Percentiles rank a stretch among this genome's conserved stretches.
Conservation (phyloP, 768 basidiomycete genomes). For the Megacollybia marginata region DNA sequence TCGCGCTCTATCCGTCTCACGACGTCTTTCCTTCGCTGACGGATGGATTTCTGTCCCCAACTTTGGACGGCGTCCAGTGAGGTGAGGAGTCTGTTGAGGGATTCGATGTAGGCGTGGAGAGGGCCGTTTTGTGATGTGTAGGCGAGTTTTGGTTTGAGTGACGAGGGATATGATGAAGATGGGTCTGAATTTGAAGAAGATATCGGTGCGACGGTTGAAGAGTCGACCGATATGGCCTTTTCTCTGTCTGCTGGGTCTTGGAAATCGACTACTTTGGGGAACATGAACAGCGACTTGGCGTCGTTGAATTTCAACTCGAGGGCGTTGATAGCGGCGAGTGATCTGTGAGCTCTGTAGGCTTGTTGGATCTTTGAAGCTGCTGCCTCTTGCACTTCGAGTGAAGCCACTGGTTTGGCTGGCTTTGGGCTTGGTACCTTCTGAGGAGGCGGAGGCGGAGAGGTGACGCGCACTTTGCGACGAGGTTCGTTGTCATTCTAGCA, state of each 20-base stretch:
- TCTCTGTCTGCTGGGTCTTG: slow-evolving; percentile 3
- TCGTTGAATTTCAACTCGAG: slow-evolving; percentile 36
- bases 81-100: slow-evolving; percentile 54
- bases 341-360: slow-evolving; percentile 34
- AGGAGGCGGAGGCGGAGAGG: too few species aligned
- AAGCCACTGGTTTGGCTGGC: not conserved
- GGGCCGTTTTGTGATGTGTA: slow-evolving; percentile 55
- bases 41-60: slow-evolving; percentile 46
- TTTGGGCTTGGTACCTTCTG: not conserved
- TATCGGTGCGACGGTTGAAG: slow-evolving; percentile 17
- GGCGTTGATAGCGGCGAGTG: slow-evolving; percentile 31
- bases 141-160: slow-evolving; percentile 36
- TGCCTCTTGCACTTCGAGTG: slow-evolving; percentile 25
- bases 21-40: slow-evolving; percentile 40
- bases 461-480: not conserved
- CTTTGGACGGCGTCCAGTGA: slow-evolving; percentile 65
- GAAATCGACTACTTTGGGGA: slow-evolving; percentile 43
- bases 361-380: slow-evolving; percentile 43
- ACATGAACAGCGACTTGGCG: slow-evolving; percentile 33
- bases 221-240: slow-evolving; percentile 16
- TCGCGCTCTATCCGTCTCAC: slow-evolving; percentile 58
- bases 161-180: slow-evolving; percentile 9
- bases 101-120: slow-evolving; percentile 56
- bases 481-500: not conserved
- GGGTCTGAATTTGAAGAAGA: slow-evolving; percentile 4